Evolutionary conservation across 1,284 basidiomycete genomes (phyloP), one percentile per base, ranked within the genome.

Genomic region (Rhodofomes roseus): DNA sequence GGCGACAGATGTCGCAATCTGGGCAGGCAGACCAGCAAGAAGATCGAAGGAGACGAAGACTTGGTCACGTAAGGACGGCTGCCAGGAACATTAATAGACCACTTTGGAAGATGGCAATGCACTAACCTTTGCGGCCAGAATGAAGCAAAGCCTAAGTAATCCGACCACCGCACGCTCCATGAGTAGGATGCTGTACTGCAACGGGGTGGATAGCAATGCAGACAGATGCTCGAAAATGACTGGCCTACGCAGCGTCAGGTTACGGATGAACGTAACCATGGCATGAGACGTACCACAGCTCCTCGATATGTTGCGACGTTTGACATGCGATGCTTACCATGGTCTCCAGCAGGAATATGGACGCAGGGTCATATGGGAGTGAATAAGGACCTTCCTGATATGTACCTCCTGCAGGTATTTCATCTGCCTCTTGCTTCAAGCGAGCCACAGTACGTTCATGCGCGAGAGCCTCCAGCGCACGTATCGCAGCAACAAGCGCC

Each of bases 111-210:
- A n/a, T 2, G 18, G 29, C 14, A 20, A 1, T 34, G 18, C 11
- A 71, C 81, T 67, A 65, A 91, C 93, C 75, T 87, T 85, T 56
- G 87, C 84, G 7, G 92, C 90, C 7, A 96, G 80, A 52, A 95
- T 86, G 58, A 88, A 76, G 66, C 92, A 93, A 27, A 97, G 76
- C 34, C 91, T 83, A 55, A 97, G 76, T 23, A 98, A 78, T 25
- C 90, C 90, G n/a, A 96, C 94, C 1, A 98, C 92, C 1, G 96
- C 95, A n/a, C 97, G 85, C 72, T 99, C 97, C 43, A 98, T 92
- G 51, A 98, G 83, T 53, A 98, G 79, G 18, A 94, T 85, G 68
- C 94, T 96, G 71, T 95, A 96, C 59, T 89, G 87, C 25, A 82
- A 81, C 0, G 96, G 85, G 1, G 88, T 81, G 6, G 86, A 85